Base-by-base conservation (phyloP, 140 eudicot species). In the Cichorium intybus region DNA sequence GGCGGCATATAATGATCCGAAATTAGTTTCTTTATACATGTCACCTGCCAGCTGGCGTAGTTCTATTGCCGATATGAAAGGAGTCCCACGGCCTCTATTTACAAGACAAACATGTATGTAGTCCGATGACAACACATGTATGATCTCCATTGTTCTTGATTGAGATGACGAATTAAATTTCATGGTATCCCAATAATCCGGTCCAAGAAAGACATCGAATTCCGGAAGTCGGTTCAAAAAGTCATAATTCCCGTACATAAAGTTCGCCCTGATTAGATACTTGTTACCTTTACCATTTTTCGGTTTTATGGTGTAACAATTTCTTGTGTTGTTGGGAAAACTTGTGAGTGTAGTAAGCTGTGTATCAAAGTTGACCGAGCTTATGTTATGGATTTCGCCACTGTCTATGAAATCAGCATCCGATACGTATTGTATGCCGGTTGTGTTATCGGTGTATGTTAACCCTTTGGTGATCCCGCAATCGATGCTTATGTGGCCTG, bases 401-500 rank as follows among this genome's bases (percentile, higher is more conserved):
- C 60, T 48, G n/a, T 59, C 66, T 16, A 55, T 31, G 62, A 68
- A 69, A 14, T 48, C 53, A 8, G 54, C 45, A 51, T 79, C 85
- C 7, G 70, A 56, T 10, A 1, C 68, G 59, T 80, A 80, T 20
- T 10, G 0, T 56, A 76, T 2, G 14, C 71, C 66, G 5, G 80
- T 76, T 4, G 1, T 21, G 1, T 0, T 15, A 24, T 73, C 86
- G 0, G 61, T 37, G 56, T 77, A 78, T 47, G 48, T 46, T n/a
- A 60, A 20, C 7, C 49, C 70, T 55, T 66, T 51, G 0, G 74
- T 12, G 12, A 74, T 10, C 23, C 87, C 87, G 56, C 87, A 78
- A 41, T 78, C 84, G 21, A 82, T 70, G 81, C 79, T 82, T 33
- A 78, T 45, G 62, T 73, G 73, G n/a, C 74, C 81, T 82, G 78